A percentile compares a stretch with the other conserved stretches of the same genome.
phyloP scores from a whole-genome alignment of 108 stramenopile genomes.

The Pseudonitzschia delicatissima region DNA sequence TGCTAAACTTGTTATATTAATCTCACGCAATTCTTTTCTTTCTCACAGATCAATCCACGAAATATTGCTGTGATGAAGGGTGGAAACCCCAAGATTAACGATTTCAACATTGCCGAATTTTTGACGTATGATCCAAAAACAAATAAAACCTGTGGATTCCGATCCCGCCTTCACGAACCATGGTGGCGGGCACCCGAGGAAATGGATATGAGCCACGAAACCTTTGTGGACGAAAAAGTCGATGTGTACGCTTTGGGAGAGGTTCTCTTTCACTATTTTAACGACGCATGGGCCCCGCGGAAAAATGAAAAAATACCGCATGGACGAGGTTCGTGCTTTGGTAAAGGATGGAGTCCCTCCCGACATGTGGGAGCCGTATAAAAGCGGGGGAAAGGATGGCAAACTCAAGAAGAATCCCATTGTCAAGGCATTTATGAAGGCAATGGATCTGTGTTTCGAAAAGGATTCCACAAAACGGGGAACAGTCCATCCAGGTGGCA shows the following conservation, averaged over 20 bases:
- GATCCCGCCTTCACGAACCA: slow-evolving; percentile 66
- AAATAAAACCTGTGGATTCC: slow-evolving; percentile 68
- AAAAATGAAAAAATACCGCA: slow-evolving; percentile 66
- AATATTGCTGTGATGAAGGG: slow-evolving; percentile 74
- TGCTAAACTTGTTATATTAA: neutral
- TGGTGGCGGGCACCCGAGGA: slow-evolving; percentile 88
- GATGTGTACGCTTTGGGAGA: slow-evolving; percentile 82
- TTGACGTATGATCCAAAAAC: slow-evolving; percentile 43
- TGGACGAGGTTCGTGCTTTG: slow-evolving; percentile 52
- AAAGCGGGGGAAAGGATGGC: slow-evolving; percentile 22
- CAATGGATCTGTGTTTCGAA: slow-evolving; percentile 67
- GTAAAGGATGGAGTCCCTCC: slow-evolving; percentile 61
- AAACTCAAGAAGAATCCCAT: slow-evolving; percentile 37
- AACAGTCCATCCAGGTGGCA: slow-evolving; percentile 66
- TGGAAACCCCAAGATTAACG: slow-evolving; percentile 80
- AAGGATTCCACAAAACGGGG: slow-evolving; percentile 60
- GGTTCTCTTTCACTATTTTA: slow-evolving; percentile 62
- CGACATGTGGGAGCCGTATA: slow-evolving; percentile 40
- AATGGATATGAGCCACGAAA: slow-evolving; percentile 43
- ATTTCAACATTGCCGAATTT: slow-evolving; percentile 89
- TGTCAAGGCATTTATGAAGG: slow-evolving; percentile 51
- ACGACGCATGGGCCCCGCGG: slow-evolving; percentile 80
- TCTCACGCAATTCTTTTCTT: neutral
- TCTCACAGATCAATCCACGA: slow-evolving; percentile 37
- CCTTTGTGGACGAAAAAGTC: slow-evolving; percentile 63